phyloP scores from a whole-genome alignment of 192 early-diverging fungal genomes.

The Coemansia sp. region DNA sequence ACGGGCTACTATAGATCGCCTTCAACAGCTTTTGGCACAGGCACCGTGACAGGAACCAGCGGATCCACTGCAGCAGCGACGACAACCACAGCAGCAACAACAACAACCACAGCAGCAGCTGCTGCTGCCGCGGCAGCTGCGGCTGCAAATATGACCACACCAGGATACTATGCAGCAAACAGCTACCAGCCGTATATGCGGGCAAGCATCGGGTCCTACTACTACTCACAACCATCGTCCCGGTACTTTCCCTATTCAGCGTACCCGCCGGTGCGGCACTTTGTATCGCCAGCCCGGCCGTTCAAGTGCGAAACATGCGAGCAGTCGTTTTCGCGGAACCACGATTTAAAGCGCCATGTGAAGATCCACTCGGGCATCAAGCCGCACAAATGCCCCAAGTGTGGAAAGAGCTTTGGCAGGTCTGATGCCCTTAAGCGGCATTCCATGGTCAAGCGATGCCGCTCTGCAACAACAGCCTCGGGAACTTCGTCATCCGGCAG shows the following conservation, averaged over 20 bases:
- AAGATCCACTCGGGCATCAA: slow-evolving; percentile 77
- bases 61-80: slow-evolving; percentile 3
- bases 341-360: slow-evolving; percentile 75
- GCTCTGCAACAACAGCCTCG: slow-evolving; percentile 24
- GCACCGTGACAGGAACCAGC: background rate
- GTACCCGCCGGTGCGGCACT: slow-evolving; percentile 54
- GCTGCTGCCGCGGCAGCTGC: slow-evolving; percentile 29
- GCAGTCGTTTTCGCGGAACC: slow-evolving; percentile 70
- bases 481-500: slow-evolving; percentile 7
- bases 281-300: slow-evolving; percentile 56
- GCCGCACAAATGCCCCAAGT: slow-evolving; percentile 73
- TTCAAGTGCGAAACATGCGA: slow-evolving; percentile 61
- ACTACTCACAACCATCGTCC: slow-evolving; percentile 44
- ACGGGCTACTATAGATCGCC: slow-evolving; percentile 53
- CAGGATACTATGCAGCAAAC: slow-evolving; percentile 41
- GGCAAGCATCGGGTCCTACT: slow-evolving; percentile 36
- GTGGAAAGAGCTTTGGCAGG: slow-evolving; percentile 74
- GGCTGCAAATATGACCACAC: slow-evolving; percentile 13
- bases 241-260: slow-evolving; percentile 54
- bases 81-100: slow-evolving; percentile 1
- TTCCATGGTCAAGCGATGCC: slow-evolving; percentile 64
- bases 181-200: slow-evolving; percentile 55
- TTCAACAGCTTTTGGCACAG: slow-evolving; percentile 31
- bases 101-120: background rate
- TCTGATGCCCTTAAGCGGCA: slow-evolving; percentile 76